phyloP scores from a whole-genome alignment of 2,329 filamentous ascomycete species.

The Westerdykella aurantiaca region DNA sequence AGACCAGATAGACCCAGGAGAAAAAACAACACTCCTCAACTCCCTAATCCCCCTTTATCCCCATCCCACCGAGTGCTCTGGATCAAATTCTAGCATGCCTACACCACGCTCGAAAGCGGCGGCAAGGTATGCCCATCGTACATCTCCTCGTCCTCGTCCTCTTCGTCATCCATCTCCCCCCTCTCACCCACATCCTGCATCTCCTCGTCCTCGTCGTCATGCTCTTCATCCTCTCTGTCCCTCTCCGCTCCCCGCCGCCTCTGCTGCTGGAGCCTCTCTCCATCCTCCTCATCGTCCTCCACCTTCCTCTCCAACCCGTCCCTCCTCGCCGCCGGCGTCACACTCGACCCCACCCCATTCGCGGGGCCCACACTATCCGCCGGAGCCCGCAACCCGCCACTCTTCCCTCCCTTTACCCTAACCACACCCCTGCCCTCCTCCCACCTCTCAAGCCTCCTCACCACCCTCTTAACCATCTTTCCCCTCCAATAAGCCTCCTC shows the following conservation, averaged over 20 bases:
- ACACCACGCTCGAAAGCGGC: conserved; percentile 14
- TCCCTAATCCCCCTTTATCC: no score
- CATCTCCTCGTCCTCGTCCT: conserved; percentile 27
- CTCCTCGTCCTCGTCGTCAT: conserved; percentile 13
- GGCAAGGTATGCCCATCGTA: conserved; percentile 12
- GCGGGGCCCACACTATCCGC: conserved; percentile 50
- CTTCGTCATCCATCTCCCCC: conserved; percentile 29
- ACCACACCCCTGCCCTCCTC: conserved; percentile 39
- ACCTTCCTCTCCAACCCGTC: conserved; percentile 15
- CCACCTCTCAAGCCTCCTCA: conserved; percentile 67
- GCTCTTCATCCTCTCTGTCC: conserved; percentile 26
- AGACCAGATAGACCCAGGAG: no score
- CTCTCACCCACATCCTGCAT: conserved; percentile 10
- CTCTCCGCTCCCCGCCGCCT: conserved; percentile 19
- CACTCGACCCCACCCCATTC: conserved; percentile 17
- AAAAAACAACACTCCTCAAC: no score
- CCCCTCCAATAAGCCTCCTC: conserved; percentile 65
- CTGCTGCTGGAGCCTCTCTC: conserved; percentile 9
- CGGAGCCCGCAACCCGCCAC: conserved; percentile 58
- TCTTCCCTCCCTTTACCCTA: conserved; percentile 38
- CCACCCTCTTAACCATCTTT: conserved; percentile 58
- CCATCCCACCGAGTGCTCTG: no score
- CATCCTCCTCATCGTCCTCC: conserved; percentile 27
- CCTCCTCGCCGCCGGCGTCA: conserved; percentile 7
- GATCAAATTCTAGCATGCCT: no score